phyloP scores from a whole-genome alignment of 768 basidiomycete genomes.

The Psilocybe azurescens region DNA sequence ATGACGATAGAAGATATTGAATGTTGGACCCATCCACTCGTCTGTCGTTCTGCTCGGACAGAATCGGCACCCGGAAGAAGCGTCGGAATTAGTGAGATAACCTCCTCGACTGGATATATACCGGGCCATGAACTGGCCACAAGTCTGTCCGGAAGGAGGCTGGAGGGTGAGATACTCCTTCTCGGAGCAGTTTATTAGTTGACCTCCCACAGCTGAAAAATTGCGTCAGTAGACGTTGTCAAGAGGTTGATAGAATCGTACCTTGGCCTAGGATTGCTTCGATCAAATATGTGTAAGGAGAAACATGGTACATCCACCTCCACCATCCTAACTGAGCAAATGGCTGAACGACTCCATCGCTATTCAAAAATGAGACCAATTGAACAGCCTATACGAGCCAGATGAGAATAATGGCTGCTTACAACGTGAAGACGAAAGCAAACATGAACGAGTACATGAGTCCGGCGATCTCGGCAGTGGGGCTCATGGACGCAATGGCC shows the following conservation, averaged over 20 bases:
- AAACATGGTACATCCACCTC: slow-evolving; percentile 71
- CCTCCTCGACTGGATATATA: slow-evolving; percentile 62
- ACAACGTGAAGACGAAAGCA: slow-evolving; percentile 71
- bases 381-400: neutral
- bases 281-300: slow-evolving; percentile 58
- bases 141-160: slow-evolving; percentile 64
- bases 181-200: slow-evolving; percentile 57
- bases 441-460: slow-evolving; percentile 64
- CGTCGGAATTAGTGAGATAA: slow-evolving; percentile 59
- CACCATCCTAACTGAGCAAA: slow-evolving; percentile 67
- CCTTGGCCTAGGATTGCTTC: slow-evolving; percentile 56
- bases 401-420: slow-evolving; percentile 22
- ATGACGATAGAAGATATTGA: slow-evolving; percentile 64
- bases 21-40: slow-evolving; percentile 53
- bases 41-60: slow-evolving; percentile 61
- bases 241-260: slow-evolving; percentile 25
- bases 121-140: slow-evolving; percentile 51
- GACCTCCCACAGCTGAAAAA: slow-evolving; percentile 52
- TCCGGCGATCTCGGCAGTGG: slow-evolving; percentile 63
- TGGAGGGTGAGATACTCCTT: slow-evolving; percentile 66
- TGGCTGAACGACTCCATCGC: slow-evolving; percentile 73
- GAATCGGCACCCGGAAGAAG: slow-evolving; percentile 57
- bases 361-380: slow-evolving; percentile 22
- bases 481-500: slow-evolving; percentile 64
- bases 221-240: slow-evolving; percentile 27